phyloP scores from a whole-genome alignment of 176 grass and related monocot species.

The Chrysopogon serrulatus region DNA sequence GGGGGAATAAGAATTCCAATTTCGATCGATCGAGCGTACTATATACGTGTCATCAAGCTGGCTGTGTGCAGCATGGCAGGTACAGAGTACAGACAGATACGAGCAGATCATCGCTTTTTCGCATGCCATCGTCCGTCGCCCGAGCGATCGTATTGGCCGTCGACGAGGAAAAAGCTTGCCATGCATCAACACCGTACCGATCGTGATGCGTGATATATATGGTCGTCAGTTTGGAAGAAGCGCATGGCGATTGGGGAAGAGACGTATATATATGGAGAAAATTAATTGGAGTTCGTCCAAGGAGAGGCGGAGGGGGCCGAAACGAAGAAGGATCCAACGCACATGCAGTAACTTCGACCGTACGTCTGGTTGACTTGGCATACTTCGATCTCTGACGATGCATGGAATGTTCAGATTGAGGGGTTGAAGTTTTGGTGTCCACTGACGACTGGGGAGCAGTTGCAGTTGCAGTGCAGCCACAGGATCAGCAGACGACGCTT shows the following conservation, averaged over 20 bases:
- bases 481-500: neutral
- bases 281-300: neutral
- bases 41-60: neutral
- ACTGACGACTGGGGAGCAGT: neutral
- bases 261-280: neutral
- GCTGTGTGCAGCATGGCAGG: too few species aligned
- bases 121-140: neutral
- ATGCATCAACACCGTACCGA: neutral
- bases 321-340: neutral
- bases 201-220: neutral
- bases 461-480: neutral
- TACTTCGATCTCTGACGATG: too few species aligned
- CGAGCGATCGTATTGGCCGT: neutral
- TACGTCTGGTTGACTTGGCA: constrained; percentile 23
- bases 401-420: constrained; percentile 12
- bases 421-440: neutral
- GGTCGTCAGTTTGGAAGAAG: neutral
- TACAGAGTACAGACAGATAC: too few species aligned
- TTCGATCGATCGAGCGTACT: neutral
- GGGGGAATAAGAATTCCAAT: neutral
- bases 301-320: neutral
- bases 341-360: neutral
- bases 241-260: neutral
- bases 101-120: neutral
- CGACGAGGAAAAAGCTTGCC: neutral